A percentile compares a stretch with the other conserved stretches of the same genome.
These are phyloP conservation scores for Phytophthora kernoviae DNA, from an alignment of 352 stramenopile species.

Conservation along the genomic window DNA sequence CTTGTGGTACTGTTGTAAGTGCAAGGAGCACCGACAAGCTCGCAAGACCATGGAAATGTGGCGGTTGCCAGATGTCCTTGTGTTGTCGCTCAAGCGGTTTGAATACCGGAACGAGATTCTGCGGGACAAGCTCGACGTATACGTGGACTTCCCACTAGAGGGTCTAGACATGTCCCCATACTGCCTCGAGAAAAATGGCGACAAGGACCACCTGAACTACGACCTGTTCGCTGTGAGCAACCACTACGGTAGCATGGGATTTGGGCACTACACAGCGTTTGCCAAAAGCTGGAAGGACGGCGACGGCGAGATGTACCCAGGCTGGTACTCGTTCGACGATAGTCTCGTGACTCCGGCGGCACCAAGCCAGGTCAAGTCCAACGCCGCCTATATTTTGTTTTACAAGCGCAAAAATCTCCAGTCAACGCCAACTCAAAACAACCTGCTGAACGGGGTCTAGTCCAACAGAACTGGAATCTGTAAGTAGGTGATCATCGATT, in stretches of 20 bases:
- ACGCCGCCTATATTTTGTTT: constrained; percentile 89
- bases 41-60: constrained; percentile 85
- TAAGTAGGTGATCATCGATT: not conserved
- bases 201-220: constrained; percentile 62
- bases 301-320: constrained; percentile 56
- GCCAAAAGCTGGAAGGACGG: constrained; percentile 70
- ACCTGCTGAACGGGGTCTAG: not conserved
- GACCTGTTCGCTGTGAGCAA: constrained; percentile 91
- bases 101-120: constrained; percentile 87
- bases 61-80: constrained; percentile 79
- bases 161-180: constrained; percentile 83
- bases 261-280: constrained; percentile 92
- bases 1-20: constrained; percentile 84
- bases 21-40: constrained; percentile 78
- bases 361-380: constrained; percentile 70
- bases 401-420: constrained; percentile 77
- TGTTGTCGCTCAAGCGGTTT: constrained; percentile 90
- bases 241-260: constrained; percentile 90
- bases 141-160: constrained; percentile 89
- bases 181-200: constrained; percentile 59
- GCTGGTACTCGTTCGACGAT: constrained; percentile 89
- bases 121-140: constrained; percentile 83
- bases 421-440: constrained; percentile 4
- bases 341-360: constrained; percentile 67
- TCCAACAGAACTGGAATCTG: constrained; percentile 12